Base-by-base conservation (phyloP, 2,329 filamentous ascomycete genomes). In the Colletotrichum destructivum region DNA sequence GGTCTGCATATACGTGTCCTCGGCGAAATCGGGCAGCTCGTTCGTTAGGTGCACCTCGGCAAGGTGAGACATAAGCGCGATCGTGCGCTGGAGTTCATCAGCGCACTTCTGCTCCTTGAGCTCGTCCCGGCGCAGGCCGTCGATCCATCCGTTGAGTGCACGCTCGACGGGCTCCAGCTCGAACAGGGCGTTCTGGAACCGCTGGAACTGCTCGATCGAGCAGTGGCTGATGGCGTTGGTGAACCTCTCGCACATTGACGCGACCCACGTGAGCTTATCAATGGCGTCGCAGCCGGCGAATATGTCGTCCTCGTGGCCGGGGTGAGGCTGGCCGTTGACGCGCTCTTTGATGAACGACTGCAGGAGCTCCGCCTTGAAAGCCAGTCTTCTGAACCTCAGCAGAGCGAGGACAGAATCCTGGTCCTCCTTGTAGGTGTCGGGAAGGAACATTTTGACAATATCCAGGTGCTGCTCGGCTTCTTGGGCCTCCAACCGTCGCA, bases 121-220 rank as follows among this genome's bases (percentile, higher is more conserved):
- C 67, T 98, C 95, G 75, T 97, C 95, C 63, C 91, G 91, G 74
- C 94, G 92, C 66, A 98, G 81, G 7, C 90, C 90, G 74, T 98
- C 95, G 68, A 98, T 93, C 90, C 95, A 98, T 66, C 89, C 89
- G 78, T 98, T 98, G 61, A 98, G 83, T 0, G 94, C 93, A 69
- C 95, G 89, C 83, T 99, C 96, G 13, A 98, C 94, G 0, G 95
- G 94, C 79, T 98, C 94, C 62, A 98, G 86, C 81, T 98, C 96
- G 76, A 94, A 94, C 69, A 96, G 82, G 2, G 95, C 93, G 52
- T 92, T 91, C 76, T 94, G 92, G 75, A 94, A 96, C 74, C 87
- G 90, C 56, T 89, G 88, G 80, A 98, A 98, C 70, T 94, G 90
- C 59, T 94, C 91, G 1, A 93, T 86, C 2, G 93, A 92, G 81